Base-by-base conservation (phyloP, 2,329 filamentous ascomycete species). In the Ploettnerulaceae sp. region DNA sequence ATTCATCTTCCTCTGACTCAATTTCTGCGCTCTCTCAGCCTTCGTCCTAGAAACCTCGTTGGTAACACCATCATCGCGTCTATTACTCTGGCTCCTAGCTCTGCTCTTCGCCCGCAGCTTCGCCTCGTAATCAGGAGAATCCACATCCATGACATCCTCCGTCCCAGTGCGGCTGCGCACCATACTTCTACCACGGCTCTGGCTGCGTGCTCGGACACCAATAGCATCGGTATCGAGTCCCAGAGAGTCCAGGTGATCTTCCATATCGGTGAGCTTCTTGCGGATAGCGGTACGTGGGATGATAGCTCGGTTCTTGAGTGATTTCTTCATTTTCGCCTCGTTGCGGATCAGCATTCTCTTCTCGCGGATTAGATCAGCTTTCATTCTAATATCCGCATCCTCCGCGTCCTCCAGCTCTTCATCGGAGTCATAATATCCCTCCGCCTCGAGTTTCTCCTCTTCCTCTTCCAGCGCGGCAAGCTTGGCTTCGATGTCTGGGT, bases 1-100 rank as follows among this genome's bases (percentile, higher is more conserved):
- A 75, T 98, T 98, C 89, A 94, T 96, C 80, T 89, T 91, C 77
- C 91, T 89, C 82, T 98, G 94, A 61, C 83, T 77, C 65, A 98
- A 71, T 77, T 95, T 97, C 65, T 82, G 77, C 66, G 94, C 74
- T 62, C 84, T 82, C 68, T 95, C 90, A 28, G 88, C 89, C 78
- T 91, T 94, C 50, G 74, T 76, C 57, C 86, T 79, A 39, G 77
- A 72, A 44, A 66, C 68, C 55, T 81, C 77, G 63, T 86, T 79
- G 49, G 75, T 77, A 32, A 97, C 83, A 71, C 88, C 89, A 55
- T 89, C 87, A 21, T 84, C 81, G 52, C 81, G 77, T 62, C 88
- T 77, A 70, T 89, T 89, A 64, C 74, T 79, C 64, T 79, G 76
- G 60, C 75, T 81, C 59, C 81, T 72, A 21, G 76, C 77, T 55